Percentiles rank a stretch among this genome's conserved stretches.
phyloP scores from a whole-genome alignment of 2,329 filamentous ascomycete species.

The Exophiala bonariae region DNA sequence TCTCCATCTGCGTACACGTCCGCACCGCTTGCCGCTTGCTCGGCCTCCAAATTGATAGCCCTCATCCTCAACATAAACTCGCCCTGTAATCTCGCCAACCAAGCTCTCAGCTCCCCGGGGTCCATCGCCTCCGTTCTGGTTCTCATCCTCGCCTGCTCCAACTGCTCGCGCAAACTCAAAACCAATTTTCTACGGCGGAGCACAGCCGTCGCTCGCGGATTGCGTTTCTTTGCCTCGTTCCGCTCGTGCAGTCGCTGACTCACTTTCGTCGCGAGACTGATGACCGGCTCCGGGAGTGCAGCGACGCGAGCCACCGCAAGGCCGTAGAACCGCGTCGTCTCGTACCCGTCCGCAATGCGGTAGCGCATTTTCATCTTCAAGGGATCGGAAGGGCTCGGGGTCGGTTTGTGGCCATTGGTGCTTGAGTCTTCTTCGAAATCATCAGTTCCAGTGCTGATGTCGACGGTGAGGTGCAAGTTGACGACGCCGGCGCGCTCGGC shows the following conservation, averaged over 20 bases:
- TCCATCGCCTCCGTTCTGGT: constrained; percentile 57
- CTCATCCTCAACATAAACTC: constrained; percentile 76
- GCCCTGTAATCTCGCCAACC: constrained; percentile 67
- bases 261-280: constrained; percentile 68
- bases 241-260: constrained; percentile 62
- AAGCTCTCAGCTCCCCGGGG: constrained; percentile 61
- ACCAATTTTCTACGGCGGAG: constrained; percentile 71
- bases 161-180: constrained; percentile 69
- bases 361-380: constrained; percentile 78
- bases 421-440: too few species aligned
- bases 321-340: constrained; percentile 75
- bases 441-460: constrained; percentile 61
- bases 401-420: constrained; percentile 59
- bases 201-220: constrained; percentile 58
- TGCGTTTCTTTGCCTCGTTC: constrained; percentile 58
- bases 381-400: constrained; percentile 34
- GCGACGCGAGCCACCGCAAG: constrained; percentile 76
- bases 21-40: not conserved
- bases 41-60: constrained; percentile 51
- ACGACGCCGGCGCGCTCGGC: constrained; percentile 74
- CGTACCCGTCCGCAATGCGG: constrained; percentile 70
- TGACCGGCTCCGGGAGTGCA: constrained; percentile 67
- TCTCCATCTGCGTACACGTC: too few species aligned
- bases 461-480: constrained; percentile 76
- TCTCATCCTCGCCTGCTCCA: constrained; percentile 62